A percentile compares a stretch with the other conserved stretches of the same genome.
Conservation (phyloP, 1,284 basidiomycete species). For the Gomphus sp. region DNA sequence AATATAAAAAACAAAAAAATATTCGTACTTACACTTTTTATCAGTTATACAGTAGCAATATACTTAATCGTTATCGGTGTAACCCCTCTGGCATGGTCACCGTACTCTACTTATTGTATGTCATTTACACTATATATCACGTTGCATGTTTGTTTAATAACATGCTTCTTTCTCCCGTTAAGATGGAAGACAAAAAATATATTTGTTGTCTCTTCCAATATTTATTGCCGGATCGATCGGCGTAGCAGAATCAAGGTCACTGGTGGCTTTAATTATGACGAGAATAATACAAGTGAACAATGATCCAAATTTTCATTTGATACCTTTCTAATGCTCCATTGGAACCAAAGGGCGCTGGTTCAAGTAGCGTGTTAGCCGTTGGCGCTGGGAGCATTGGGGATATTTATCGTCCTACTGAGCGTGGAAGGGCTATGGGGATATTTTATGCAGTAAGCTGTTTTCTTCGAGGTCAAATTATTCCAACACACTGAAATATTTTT, state of each 20-base stretch:
- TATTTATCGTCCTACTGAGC: constrained; percentile 13
- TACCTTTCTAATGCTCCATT: not conserved
- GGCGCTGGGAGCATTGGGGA: constrained; percentile 15
- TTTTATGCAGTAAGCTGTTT: constrained; percentile 4
- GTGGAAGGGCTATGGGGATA: constrained; percentile 14
- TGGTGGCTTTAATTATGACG: constrained; percentile 14
- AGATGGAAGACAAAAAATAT: constrained; percentile 14
- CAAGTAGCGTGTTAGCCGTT: constrained; percentile 6
- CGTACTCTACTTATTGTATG: constrained; percentile 12
- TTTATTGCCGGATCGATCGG: constrained; percentile 17
- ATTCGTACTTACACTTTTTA: not conserved
- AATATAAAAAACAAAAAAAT: too few relatives aligned
- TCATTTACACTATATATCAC: not conserved
- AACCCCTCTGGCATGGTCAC: constrained; percentile 15
- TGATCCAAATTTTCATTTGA: not conserved
- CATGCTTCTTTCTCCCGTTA: not conserved
- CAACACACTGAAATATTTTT: not conserved
- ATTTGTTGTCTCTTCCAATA: constrained; percentile 16
- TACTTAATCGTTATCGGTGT: constrained; percentile 16
- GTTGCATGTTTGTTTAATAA: not conserved
- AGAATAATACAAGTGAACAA: constrained; percentile 5
- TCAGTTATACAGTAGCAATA: constrained; percentile 12
- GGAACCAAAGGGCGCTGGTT: constrained; percentile 6
- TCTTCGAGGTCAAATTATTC: not conserved
- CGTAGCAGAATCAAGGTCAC: constrained; percentile 12